Conservation (phyloP, 23 red algal species). For the Gracilariopsis chorda region DNA sequence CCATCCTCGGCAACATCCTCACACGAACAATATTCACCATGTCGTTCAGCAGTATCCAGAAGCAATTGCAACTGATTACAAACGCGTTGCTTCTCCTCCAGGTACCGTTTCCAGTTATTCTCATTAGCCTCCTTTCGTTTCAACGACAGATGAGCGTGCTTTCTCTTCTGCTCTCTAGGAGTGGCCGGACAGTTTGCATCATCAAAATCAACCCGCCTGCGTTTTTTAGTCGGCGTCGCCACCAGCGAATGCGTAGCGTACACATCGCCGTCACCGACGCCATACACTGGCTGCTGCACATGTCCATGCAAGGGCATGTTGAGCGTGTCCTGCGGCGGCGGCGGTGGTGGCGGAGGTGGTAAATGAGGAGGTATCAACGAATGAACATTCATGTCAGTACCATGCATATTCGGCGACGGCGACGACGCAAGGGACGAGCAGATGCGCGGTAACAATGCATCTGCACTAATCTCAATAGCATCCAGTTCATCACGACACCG, state of each 20-base stretch:
- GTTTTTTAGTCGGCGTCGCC: background rate
- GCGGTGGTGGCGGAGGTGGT: background rate
- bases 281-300: background rate
- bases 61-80: conserved; percentile 8
- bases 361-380: background rate
- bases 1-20: background rate
- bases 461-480: conserved; percentile 13
- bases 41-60: background rate
- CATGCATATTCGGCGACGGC: background rate
- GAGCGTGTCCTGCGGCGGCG: background rate
- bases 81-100: background rate
- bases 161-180: conserved; percentile 54
- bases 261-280: background rate
- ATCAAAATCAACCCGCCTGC: conserved; percentile 25
- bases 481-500: conserved; percentile 20
- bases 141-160: conserved; percentile 46
- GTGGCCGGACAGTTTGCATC: conserved; percentile 9
- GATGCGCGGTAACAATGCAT: background rate
- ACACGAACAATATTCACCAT: conserved; percentile 28
- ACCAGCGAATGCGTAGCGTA: background rate
- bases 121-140: conserved; percentile 50
- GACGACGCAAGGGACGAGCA: background rate
- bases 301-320: background rate
- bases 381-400: background rate
- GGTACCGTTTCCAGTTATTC: background rate